Base-by-base conservation (phyloP, 768 basidiomycete species). In the Termitomyces bulborhizus region DNA sequence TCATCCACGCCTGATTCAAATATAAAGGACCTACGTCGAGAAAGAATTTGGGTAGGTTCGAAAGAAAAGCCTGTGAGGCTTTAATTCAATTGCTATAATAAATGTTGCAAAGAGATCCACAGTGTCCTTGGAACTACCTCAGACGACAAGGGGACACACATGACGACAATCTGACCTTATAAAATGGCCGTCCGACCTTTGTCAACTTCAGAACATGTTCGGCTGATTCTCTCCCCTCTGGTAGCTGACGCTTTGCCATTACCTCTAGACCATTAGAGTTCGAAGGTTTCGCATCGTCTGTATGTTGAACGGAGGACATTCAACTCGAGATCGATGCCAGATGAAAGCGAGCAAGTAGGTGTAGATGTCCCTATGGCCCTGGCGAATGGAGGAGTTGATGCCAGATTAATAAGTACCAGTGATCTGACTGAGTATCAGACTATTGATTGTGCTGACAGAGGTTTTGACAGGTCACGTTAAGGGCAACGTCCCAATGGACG, bases 91-190 rank as follows among this genome's bases (percentile, higher is more conserved):
- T 24, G 59, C 59, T 21, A 53, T 42, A 24, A 57, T 48, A 41
- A 60, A 60, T 3, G 56, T 60, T 8, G 59, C 59, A 42, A 60
- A 60, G 29, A 60, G 53, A 46, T 60, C 56, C 9, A 39, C 51
- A 43, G 54, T 48, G 32, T 60, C 59, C 59, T 60, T 21, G 32
- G 34, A 32, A 34, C 54, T 12, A 26, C 11, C 11, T 45, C 18
- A 56, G 40, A 32, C 36, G 32, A 46, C 45, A 9, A 11, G 11
- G 15, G 41, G 26, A 24, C 9, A 45, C 9, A 55, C 34, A 49
- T 29, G n/a, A 9, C 4, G 1, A 36, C 2, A 34, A 21, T 32
- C 50, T 41, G 6, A 57, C 59, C 54, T 60, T 57, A 31, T 60
- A 56, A 37, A 60, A 60, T 37, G 59, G 59, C 29, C 59, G 45